Evolutionary conservation across 2,329 filamentous ascomycete genomes (phyloP).

Genomic region (Ophiostoma ips): DNA sequence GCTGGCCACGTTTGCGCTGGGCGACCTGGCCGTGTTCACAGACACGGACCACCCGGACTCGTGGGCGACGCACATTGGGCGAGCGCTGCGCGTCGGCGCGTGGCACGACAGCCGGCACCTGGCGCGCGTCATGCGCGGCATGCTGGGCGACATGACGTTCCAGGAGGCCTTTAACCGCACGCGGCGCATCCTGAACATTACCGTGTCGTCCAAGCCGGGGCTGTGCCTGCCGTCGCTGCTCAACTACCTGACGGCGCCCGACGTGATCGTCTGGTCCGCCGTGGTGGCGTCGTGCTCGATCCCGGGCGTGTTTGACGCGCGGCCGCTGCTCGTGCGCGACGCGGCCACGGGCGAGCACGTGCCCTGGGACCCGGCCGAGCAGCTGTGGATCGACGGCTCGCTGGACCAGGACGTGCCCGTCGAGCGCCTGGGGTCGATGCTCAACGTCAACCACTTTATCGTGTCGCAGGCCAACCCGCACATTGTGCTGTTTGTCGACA

Average conservation of each 20-base stretch:
- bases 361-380: slow-evolving; percentile 75
- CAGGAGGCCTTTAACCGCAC: slow-evolving; percentile 95
- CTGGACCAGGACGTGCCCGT: slow-evolving; percentile 91
- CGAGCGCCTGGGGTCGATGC: slow-evolving; percentile 81
- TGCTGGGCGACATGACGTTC: slow-evolving; percentile 84
- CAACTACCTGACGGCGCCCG: slow-evolving; percentile 87
- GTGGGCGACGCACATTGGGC: slow-evolving; percentile 52
- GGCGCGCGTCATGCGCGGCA: slow-evolving; percentile 61
- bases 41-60: slow-evolving; percentile 44
- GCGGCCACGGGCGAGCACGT: slow-evolving; percentile 61
- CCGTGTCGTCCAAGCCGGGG: slow-evolving; percentile 73
- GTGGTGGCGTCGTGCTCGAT: slow-evolving; percentile 94
- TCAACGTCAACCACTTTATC: slow-evolving; percentile 97
- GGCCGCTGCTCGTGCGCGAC: slow-evolving; percentile 71
- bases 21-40: slow-evolving; percentile 72
- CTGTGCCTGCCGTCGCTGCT: slow-evolving; percentile 78
- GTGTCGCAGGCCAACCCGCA: slow-evolving; percentile 95
- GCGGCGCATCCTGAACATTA: slow-evolving; percentile 81
- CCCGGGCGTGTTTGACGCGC: slow-evolving; percentile 70
- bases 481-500: slow-evolving; percentile 70
- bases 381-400: slow-evolving; percentile 85
- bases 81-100: slow-evolving; percentile 67
- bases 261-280: slow-evolving; percentile 92
- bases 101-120: slow-evolving; percentile 78
- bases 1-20: slow-evolving; percentile 57